These are phyloP conservation scores for Pythium phragmiticola DNA, from an alignment of 352 stramenopile species.

Conservation along the genomic window DNA sequence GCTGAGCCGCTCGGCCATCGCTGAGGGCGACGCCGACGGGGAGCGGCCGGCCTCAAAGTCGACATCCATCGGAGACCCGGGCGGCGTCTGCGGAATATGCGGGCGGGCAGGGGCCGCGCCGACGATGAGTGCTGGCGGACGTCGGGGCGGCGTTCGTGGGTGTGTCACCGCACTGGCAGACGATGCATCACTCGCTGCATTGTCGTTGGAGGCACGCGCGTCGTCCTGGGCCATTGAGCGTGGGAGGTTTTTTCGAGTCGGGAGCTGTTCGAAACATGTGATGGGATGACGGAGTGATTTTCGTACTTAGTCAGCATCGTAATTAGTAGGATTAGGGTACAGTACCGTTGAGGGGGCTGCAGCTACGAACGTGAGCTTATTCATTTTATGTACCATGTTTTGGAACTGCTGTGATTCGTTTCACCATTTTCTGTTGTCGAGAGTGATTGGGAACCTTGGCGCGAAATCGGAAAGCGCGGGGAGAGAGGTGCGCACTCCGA, in stretches of 20 bases:
- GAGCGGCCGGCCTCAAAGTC: constrained; percentile 19
- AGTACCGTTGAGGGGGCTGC: too few relatives aligned
- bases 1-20: constrained; percentile 21
- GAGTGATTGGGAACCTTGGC: constrained; percentile 7
- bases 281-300: background rate
- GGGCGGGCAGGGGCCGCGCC: background rate
- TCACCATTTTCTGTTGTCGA: background rate
- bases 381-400: background rate
- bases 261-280: background rate
- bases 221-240: constrained; percentile 3
- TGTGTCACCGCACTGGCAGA: background rate
- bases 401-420: background rate
- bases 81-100: constrained; percentile 5
- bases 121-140: constrained; percentile 5
- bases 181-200: background rate
- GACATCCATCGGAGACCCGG: constrained; percentile 28
- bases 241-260: background rate
- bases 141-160: constrained; percentile 4
- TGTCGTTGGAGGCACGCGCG: background rate
- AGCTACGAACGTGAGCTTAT: too few relatives aligned
- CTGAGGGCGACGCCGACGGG: constrained; percentile 8
- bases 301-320: background rate
- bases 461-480: constrained; percentile 19
- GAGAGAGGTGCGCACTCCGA: too few relatives aligned
- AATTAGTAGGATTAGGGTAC: background rate